These are phyloP conservation scores for Fusarium heterosporum DNA, from an alignment of 2,329 filamentous ascomycete species.

Conservation along the genomic window DNA sequence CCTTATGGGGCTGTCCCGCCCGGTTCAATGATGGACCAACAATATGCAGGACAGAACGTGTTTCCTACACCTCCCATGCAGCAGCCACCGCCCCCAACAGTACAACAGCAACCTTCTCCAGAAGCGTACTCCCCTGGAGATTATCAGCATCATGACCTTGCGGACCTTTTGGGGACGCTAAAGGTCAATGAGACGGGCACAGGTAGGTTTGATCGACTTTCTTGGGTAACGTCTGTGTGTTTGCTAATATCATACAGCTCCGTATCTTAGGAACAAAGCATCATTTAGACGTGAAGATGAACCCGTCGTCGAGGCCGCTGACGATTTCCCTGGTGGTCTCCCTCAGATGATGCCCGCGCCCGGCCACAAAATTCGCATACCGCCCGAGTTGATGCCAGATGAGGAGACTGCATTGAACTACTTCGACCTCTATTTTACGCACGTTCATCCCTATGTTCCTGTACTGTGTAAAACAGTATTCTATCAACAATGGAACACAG, in stretches of 20 bases:
- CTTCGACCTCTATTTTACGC: conserved; percentile 89
- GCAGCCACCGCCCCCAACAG: conserved; percentile 38
- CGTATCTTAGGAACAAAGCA: conserved; percentile 80
- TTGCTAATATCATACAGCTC: conserved; percentile 64
- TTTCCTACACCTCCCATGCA: conserved; percentile 65
- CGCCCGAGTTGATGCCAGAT: conserved; percentile 90
- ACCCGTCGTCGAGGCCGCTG: conserved; percentile 75
- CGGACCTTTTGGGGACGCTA: conserved; percentile 84
- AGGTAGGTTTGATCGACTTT: conserved; percentile 67
- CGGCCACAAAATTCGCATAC: conserved; percentile 85
- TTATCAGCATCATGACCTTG: conserved; percentile 77
- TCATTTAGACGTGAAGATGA: conserved; percentile 65
- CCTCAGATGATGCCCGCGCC: conserved; percentile 76
- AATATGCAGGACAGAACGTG: conserved; percentile 61
- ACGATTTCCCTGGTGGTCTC: conserved; percentile 77
- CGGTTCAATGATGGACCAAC: conserved; percentile 63
- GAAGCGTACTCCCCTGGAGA: conserved; percentile 69
- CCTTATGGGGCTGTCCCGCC: conserved; percentile 66
- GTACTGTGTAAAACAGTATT: conserved; percentile 86
- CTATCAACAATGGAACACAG: conserved; percentile 89
- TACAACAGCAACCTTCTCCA: conserved; percentile 54
- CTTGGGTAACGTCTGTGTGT: not conserved
- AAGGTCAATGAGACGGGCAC: conserved; percentile 89
- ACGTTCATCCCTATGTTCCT: conserved; percentile 93
- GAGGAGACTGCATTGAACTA: conserved; percentile 85